Conservation (phyloP, 1,139 yeast genomes). For the Yamadazyma spencermartinsiae region DNA sequence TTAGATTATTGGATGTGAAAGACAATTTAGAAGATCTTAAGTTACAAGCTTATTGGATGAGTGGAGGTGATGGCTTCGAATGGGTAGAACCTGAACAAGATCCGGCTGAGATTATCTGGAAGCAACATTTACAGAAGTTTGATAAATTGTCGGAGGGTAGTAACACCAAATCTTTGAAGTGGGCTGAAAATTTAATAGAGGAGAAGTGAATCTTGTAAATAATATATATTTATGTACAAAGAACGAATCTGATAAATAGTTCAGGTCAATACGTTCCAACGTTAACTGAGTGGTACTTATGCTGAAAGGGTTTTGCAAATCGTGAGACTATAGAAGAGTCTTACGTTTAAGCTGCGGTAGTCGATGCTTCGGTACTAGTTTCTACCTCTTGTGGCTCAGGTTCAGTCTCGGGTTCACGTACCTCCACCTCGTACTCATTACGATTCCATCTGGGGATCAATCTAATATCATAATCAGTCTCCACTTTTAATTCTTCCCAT, state of each 20-base stretch:
- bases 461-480: conserved; percentile 46
- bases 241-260: background rate
- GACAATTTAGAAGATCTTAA: conserved; percentile 54
- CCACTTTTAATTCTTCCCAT: conserved; percentile 50
- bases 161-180: conserved; percentile 25
- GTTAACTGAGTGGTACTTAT: background rate
- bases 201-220: conserved; percentile 11
- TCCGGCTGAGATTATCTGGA: conserved; percentile 69
- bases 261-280: background rate
- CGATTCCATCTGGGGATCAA: conserved; percentile 41
- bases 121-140: conserved; percentile 30
- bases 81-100: conserved; percentile 85
- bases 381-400: background rate
- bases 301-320: background rate
- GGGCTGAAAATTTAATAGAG: conserved; percentile 39
- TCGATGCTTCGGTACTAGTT: too few species aligned
- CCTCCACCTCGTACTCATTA: conserved; percentile 6
- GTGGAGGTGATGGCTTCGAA: conserved; percentile 72
- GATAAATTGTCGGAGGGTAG: conserved; percentile 17
- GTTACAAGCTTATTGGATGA: conserved; percentile 75
- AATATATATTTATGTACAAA: background rate
- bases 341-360: too few species aligned
- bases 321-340: too few species aligned
- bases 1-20: conserved; percentile 40
- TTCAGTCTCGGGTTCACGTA: background rate